Percentiles rank a stretch among this genome's conserved stretches.
Evolutionary conservation across 306 rosid genomes (phyloP).

Genomic region (Myrica gale): DNA sequence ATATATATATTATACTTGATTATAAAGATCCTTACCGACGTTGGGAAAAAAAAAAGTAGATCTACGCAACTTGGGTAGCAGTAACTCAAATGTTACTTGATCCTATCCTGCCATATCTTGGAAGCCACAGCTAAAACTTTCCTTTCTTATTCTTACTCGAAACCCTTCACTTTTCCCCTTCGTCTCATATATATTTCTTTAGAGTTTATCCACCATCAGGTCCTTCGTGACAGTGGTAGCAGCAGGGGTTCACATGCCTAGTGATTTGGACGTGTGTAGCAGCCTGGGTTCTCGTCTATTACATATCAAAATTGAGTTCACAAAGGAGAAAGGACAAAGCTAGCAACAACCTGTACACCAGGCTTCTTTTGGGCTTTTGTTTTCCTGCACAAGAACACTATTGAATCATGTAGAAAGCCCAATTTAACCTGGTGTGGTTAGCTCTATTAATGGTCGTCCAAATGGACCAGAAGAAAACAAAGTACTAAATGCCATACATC

Average conservation of each 20-base stretch:
- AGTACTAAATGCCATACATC: background rate
- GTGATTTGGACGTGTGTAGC: slow-evolving; percentile 14
- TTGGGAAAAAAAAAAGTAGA: background rate
- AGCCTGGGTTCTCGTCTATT: no score
- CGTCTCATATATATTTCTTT: no score
- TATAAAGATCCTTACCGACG: background rate
- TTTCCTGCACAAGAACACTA: background rate
- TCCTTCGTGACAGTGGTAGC: background rate
- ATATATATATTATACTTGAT: background rate
- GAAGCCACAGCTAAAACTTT: no score
- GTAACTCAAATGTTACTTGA: background rate
- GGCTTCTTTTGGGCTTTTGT: background rate
- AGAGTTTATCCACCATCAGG: background rate
- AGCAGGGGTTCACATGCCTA: slow-evolving; percentile 14
- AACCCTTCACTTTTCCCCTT: background rate
- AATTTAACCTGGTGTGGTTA: background rate
- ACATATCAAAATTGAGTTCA: no score
- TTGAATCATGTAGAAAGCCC: background rate
- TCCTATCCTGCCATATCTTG: background rate
- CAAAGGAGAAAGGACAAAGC: background rate
- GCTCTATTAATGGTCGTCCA: background rate
- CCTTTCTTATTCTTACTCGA: background rate
- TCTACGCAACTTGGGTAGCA: background rate
- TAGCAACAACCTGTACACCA: background rate
- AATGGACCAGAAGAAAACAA: background rate